Evolutionary conservation across 805 yeast species (phyloP).

Genomic region (Wickerhamiella allomyrinae): DNA sequence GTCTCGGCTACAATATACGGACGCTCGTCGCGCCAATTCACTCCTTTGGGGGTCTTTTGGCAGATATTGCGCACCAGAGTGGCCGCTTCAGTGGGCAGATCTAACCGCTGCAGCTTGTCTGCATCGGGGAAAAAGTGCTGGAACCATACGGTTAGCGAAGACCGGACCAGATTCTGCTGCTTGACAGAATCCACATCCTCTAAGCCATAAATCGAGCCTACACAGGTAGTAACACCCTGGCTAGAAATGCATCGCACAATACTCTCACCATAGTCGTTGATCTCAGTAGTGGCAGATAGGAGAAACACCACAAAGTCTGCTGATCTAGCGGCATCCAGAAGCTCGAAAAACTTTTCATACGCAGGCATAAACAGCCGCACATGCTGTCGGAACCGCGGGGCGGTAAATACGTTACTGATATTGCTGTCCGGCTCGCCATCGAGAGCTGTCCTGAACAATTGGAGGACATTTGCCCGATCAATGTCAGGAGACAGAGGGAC

Average conservation of each 20-base stretch:
- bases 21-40: conserved; percentile 87
- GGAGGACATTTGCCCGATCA: conserved; percentile 23
- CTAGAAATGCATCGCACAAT: conserved; percentile 74
- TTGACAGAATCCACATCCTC: conserved; percentile 55
- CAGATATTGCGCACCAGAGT: conserved; percentile 64
- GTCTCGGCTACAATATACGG: conserved; percentile 73
- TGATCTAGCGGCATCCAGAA: conserved; percentile 77
- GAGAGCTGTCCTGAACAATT: conserved; percentile 8
- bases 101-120: conserved; percentile 63
- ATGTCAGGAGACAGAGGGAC: conserved; percentile 68
- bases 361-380: conserved; percentile 32
- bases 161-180: conserved; percentile 55
- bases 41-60: conserved; percentile 72
- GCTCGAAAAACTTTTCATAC: conserved; percentile 39
- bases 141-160: conserved; percentile 51
- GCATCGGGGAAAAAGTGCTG: conserved; percentile 67
- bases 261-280: conserved; percentile 76
- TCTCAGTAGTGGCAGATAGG: conserved; percentile 76
- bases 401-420: conserved; percentile 24
- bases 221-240: conserved; percentile 77
- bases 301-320: conserved; percentile 85
- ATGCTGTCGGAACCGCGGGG: conserved; percentile 52
- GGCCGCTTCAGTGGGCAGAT: conserved; percentile 49
- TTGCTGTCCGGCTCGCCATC: conserved; percentile 9
- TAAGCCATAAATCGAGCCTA: conserved; percentile 68